Evolutionary conservation across 2,329 filamentous ascomycete species (phyloP).

Genomic region (Elsinoe australis): DNA sequence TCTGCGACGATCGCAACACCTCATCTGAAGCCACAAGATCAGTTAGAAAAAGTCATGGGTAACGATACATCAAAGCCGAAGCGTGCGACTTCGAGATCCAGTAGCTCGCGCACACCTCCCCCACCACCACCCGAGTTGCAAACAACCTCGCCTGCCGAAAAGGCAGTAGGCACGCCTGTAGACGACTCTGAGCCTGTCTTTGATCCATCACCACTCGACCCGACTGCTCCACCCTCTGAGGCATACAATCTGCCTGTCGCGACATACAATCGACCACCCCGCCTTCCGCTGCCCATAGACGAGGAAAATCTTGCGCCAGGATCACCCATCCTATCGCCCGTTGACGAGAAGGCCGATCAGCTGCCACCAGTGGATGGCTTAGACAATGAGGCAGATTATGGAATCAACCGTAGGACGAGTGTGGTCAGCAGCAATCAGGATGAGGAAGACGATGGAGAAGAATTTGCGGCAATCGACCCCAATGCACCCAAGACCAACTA

Average conservation of each 20-base stretch:
- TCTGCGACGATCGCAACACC: slow-evolving; percentile 25
- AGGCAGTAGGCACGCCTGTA: slow-evolving; percentile 33
- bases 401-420: slow-evolving; percentile 40
- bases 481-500: slow-evolving; percentile 60
- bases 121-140: slow-evolving; percentile 16
- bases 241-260: slow-evolving; percentile 33
- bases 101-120: slow-evolving; percentile 17
- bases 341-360: slow-evolving; percentile 37
- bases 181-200: slow-evolving; percentile 22
- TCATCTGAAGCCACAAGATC: slow-evolving; percentile 29
- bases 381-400: slow-evolving; percentile 1
- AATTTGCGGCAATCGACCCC: slow-evolving; percentile 50
- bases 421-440: slow-evolving; percentile 57
- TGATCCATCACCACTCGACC: slow-evolving; percentile 22
- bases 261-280: slow-evolving; percentile 63
- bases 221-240: slow-evolving; percentile 23
- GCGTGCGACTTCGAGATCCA: neutral
- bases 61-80: slow-evolving; percentile 17
- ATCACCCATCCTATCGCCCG: slow-evolving; percentile 68
- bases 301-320: slow-evolving; percentile 84
- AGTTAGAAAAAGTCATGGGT: slow-evolving; percentile 15
- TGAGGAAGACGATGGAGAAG: slow-evolving; percentile 56
- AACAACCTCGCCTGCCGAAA: slow-evolving; percentile 28
- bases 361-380: slow-evolving; percentile 36
- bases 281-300: slow-evolving; percentile 85